Conservation (phyloP, 345 rosid genomes). For the Gossypium thurberi region DNA sequence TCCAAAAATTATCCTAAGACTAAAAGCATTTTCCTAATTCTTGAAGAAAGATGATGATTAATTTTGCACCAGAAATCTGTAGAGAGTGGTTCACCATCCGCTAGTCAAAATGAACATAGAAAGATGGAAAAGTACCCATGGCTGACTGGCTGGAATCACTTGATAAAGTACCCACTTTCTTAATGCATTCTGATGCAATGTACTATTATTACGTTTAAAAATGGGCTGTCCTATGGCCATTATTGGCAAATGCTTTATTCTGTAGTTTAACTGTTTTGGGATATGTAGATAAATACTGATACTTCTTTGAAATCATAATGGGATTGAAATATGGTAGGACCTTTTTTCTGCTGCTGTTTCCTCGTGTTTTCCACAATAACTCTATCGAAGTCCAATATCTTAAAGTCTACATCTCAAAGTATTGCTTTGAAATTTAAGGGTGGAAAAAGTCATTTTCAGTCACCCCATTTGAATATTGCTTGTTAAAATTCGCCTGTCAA, state of each 20-base stretch:
- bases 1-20: too few species aligned
- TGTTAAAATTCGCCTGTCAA: too few species aligned
- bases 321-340: conserved; percentile 1
- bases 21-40: neutral
- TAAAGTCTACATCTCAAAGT: neutral
- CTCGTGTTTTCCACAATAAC: neutral
- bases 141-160: neutral
- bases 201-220: neutral
- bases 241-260: neutral
- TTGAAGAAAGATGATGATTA: neutral
- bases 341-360: neutral
- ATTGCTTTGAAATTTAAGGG: too few species aligned
- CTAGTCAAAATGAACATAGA: neutral
- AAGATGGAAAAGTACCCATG: neutral
- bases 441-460: too few species aligned
- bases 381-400: neutral
- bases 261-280: neutral
- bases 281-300: neutral
- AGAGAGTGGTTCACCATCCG: neutral
- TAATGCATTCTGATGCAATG: neutral
- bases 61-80: neutral
- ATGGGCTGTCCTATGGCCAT: neutral
- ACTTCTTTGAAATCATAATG: neutral
- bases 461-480: too few species aligned
- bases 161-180: neutral